These are phyloP conservation scores for Chlorella variabilis DNA, from an alignment of 163 green algal species.

Conservation along the genomic window DNA sequence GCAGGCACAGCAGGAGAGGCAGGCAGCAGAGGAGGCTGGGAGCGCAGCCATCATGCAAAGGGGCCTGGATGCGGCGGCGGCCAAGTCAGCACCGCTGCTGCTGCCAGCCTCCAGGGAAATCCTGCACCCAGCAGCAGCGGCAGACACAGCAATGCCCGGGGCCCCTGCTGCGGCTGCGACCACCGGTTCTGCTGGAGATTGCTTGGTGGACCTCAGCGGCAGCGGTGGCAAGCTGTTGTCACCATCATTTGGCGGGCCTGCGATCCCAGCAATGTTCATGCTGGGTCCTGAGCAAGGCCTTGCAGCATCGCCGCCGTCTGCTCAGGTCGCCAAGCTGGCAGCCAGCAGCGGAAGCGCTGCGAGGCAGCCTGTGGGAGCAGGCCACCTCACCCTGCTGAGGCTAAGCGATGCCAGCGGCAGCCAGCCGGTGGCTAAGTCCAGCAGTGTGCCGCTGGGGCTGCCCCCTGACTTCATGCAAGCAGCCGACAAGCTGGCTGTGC, in stretches of 20 bases:
- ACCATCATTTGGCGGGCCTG: background rate
- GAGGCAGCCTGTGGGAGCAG: too few species aligned
- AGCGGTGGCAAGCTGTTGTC: background rate
- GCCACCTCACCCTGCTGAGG: slow-evolving; percentile 6
- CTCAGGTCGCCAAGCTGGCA: too few species aligned
- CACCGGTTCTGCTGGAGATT: background rate
- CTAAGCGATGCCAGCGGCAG: background rate
- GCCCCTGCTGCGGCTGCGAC: too few species aligned
- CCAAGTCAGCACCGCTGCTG: background rate
- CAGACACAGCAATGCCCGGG: too few species aligned
- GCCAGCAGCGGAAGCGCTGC: too few species aligned
- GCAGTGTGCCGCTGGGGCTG: background rate
- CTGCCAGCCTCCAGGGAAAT: background rate
- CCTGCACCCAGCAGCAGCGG: too few species aligned
- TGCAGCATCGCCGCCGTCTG: background rate
- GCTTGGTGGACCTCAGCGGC: too few species aligned
- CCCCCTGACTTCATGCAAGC: slow-evolving; percentile 1
- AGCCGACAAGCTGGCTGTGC: background rate
- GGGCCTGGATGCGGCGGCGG: background rate
- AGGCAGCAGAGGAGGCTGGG: background rate
- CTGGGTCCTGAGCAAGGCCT: background rate
- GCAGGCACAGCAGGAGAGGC: background rate
- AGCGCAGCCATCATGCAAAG: background rate
- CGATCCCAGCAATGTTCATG: slow-evolving; percentile 6
- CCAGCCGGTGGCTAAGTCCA: too few species aligned